Conservation (phyloP, 371 early-diverging fungal genomes). For the Mortierella sp. region DNA sequence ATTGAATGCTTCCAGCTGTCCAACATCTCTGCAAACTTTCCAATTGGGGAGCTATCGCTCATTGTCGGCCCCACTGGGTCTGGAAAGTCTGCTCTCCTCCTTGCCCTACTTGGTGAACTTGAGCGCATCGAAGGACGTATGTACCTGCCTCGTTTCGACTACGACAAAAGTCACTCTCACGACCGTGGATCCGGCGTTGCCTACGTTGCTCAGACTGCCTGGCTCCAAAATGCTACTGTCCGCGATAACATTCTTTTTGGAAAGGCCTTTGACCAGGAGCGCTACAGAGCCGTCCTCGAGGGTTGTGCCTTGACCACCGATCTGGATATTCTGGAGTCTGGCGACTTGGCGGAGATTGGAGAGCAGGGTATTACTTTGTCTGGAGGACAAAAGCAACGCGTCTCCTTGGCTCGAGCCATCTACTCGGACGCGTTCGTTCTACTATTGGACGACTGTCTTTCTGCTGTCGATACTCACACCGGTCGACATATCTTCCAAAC, state of each 20-base stretch:
- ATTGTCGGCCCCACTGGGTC: constrained; percentile 86
- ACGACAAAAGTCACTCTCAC: constrained; percentile 23
- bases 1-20: constrained; percentile 62
- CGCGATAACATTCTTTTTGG: constrained; percentile 92
- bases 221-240: constrained; percentile 90
- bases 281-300: constrained; percentile 76
- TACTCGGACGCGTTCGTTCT: constrained; percentile 81
- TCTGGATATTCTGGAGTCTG: constrained; percentile 82
- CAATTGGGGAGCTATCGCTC: constrained; percentile 76
- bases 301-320: constrained; percentile 80
- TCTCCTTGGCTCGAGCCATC: constrained; percentile 87
- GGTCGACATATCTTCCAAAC: constrained; percentile 85
- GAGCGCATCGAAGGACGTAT: constrained; percentile 62
- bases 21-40: constrained; percentile 70
- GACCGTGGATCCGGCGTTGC: constrained; percentile 70
- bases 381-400: constrained; percentile 86
- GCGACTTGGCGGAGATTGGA: constrained; percentile 94
- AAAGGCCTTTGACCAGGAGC: constrained; percentile 68
- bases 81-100: constrained; percentile 84
- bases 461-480: constrained; percentile 91
- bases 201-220: constrained; percentile 88
- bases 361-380: constrained; percentile 86
- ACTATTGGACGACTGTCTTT: constrained; percentile 88
- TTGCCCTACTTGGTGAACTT: constrained; percentile 73
- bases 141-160: constrained; percentile 65